Evolutionary conservation across 139 green algal genomes (phyloP).

Genomic region (Edaphochlamys debaryana): DNA sequence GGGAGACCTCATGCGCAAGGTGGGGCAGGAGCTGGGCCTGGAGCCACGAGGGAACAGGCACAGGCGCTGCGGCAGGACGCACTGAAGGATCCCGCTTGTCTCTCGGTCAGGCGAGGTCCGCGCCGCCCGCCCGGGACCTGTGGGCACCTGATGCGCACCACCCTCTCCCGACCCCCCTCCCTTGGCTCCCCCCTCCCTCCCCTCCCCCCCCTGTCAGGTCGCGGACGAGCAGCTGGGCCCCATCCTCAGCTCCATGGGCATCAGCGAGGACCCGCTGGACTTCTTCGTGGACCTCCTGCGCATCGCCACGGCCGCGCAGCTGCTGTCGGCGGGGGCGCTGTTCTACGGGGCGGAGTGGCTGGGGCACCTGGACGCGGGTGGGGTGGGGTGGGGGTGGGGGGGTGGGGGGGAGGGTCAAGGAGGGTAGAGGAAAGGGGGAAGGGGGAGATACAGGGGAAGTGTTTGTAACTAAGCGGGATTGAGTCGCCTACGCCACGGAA

Average conservation of each 20-base stretch:
- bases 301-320: slow-evolving; percentile 36
- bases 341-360: slow-evolving; percentile 47
- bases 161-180: too few species aligned
- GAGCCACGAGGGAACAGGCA: too few species aligned
- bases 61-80: too few species aligned
- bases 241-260: slow-evolving; percentile 22
- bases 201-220: background rate
- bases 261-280: slow-evolving; percentile 37
- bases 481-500: too few species aligned
- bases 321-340: slow-evolving; percentile 32
- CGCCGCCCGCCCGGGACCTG: too few species aligned
- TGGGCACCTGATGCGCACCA: too few species aligned
- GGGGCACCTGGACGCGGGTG: slow-evolving; percentile 40
- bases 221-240: slow-evolving; percentile 44
- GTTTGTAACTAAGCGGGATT: too few species aligned
- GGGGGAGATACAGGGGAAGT: too few species aligned
- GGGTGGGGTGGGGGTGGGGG: background rate
- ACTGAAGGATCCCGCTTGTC: too few species aligned
- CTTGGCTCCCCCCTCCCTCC: background rate
- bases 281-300: slow-evolving; percentile 55
- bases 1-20: slow-evolving; percentile 29
- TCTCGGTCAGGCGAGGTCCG: too few species aligned
- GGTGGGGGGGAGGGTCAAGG: background rate
- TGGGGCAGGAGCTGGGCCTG: too few species aligned
- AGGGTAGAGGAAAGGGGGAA: too few species aligned